Evolutionary conservation across 1,139 yeast species (phyloP), one percentile per base, ranked within the genome.

Genomic region (Protomyces arabidopsidicola): DNA sequence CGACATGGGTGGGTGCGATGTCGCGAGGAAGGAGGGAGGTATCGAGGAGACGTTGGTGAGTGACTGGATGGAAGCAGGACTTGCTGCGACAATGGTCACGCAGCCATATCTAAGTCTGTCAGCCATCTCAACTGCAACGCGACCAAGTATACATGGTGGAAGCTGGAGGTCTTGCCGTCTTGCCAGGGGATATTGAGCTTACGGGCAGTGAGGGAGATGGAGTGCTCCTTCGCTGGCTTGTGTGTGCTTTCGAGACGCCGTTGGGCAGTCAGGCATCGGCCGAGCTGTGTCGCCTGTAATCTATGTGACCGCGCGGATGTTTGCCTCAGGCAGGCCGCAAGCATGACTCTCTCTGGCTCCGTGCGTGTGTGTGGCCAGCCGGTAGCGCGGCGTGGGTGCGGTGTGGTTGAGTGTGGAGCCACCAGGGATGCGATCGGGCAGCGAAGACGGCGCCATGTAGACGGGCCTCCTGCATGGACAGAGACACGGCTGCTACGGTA

Each of bases 21-120:
- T 81, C 81, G 45, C 75, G 78, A 20, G 82, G 81, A 62, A 84
- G 82, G 59, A 67, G 45, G 54, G 84, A 84, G 10, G 88, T 83
- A 70, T 85, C 84, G 58, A 84, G 77, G 20, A 85, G 75, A 55
- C 91, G 75, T 73, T 87, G 93, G 69, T 83, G 84, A 31, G 91
- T 87, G 60, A 76, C 73, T 2, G 80, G 76, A 70, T 83, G 86
- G 74, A 79, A 84, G 73, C 90, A 85, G 31, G 77, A 70, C n/a
- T 76, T 74, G 69, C 90, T 85, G 66, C 82, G 87, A 71, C 91
- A 87, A 70, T 83, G 81, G 72, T 87, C 93, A 60, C 91, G 76
- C 36, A 87, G 77, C 90, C 90, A 86, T 64, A 86, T 78, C 48
- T 42, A 16, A 6, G 9, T 10, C 9, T 18, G 18, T 18, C 24